Evolutionary conservation across 2,329 filamentous ascomycete genomes (phyloP).

Genomic region (Amesomyces nigricolor): DNA sequence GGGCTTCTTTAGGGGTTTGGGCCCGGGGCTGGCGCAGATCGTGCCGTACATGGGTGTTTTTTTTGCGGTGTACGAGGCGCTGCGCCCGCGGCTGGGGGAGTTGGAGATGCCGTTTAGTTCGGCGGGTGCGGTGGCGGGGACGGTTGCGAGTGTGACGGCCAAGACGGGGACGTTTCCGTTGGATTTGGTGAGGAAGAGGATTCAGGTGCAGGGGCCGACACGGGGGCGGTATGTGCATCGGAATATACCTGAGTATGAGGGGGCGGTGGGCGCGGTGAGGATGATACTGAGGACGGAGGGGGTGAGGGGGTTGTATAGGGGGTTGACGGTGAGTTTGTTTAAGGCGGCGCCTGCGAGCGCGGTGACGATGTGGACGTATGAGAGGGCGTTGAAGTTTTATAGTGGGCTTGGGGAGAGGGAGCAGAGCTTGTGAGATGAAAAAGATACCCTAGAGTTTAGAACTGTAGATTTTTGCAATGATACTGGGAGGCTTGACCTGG

Average conservation of each 20-base stretch:
- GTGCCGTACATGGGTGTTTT: conserved; percentile 97
- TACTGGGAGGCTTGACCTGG: background rate
- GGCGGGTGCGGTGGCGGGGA: conserved; percentile 77
- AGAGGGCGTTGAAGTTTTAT: conserved; percentile 62
- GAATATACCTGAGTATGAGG: conserved; percentile 80
- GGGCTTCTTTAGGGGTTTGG: conserved; percentile 85
- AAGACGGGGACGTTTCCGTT: conserved; percentile 92
- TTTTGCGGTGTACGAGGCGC: conserved; percentile 79
- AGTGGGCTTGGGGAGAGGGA: conserved; percentile 33
- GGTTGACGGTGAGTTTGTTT: conserved; percentile 78
- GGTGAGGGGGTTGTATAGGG: conserved; percentile 74
- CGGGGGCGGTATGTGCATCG: conserved; percentile 70
- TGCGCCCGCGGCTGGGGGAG: conserved; percentile 55
- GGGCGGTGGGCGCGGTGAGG: conserved; percentile 59
- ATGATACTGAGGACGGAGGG: conserved; percentile 70
- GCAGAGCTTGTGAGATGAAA: conserved; percentile 9
- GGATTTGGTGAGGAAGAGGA: conserved; percentile 83
- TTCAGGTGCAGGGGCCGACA: conserved; percentile 93
- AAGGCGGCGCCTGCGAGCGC: conserved; percentile 93
- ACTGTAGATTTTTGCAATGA: conserved; percentile 2
- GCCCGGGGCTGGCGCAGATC: conserved; percentile 78
- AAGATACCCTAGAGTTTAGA: conserved; percentile 14
- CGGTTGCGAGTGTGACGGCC: conserved; percentile 70
- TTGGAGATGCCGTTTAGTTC: conserved; percentile 63
- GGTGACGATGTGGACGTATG: conserved; percentile 93